Base-by-base conservation (phyloP, 2,329 filamentous ascomycete genomes). In the Aspergillaceae sp. region DNA sequence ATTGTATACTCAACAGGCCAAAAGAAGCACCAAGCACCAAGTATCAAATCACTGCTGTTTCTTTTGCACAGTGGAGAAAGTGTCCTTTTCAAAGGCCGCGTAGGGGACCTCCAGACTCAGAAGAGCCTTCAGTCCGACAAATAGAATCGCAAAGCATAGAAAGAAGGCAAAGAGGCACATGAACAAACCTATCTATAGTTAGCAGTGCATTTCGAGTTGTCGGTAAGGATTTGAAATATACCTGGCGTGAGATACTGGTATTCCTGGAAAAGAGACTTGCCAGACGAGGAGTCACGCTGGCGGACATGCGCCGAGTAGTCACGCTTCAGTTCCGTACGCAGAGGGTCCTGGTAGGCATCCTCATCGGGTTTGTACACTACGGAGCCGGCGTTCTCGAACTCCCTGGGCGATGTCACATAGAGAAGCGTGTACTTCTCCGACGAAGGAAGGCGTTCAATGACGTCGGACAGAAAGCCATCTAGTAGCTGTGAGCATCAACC, bases 31-130 rank as follows among this genome's bases (percentile, higher is more conserved):
- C 43, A 32, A 38, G 10, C 36, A 38, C 36, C 8, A 43, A 33
- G 44, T 42, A 44, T 45, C 40, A 47, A 45, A 52, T 55, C 53
- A 77, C 68, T 83, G 77, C 73, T 88, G 68, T 64, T 81, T 94
- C 80, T 90, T 94, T 69, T 94, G 87, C 30, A 85, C 85, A 34
- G 82, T 75, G n/a, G 88, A 87, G 0, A 89, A 87, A 75, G 88
- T 94, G 57, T 96, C 91, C 75, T 95, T 96, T 64, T 94, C 91
- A 64, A 97, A 98, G 1, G 92, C 89, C 52, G 86, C 88, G 66
- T 97, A 97, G 1, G 87, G 86, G 29, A 97, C 87, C 65, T 96
- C 77, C 11, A 98, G 75, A 55, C 87, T 91, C 5, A 79, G 74
- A 8, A 97, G 74, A 9, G 86, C 89, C 49, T 69, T 79, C 46